These are phyloP conservation scores for Tritrichomonas foetus DNA, from an alignment of 208 protist species.

Conservation along the genomic window DNA sequence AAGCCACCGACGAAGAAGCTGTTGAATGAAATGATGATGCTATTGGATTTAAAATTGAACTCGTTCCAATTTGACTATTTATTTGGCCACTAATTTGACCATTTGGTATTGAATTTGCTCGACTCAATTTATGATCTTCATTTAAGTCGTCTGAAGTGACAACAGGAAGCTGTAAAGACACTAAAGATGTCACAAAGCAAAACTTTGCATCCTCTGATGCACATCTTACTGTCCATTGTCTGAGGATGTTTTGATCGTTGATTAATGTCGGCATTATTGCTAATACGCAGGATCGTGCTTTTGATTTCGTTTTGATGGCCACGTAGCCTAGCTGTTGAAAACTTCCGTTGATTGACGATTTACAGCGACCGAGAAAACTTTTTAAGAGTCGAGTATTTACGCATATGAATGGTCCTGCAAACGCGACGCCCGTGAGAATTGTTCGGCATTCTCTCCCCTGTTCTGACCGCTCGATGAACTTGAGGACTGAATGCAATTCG, in stretches of 20 bases:
- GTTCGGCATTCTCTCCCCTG: background rate
- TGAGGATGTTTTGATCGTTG: background rate
- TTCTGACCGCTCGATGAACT: background rate
- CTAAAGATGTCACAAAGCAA: background rate
- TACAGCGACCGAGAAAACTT: background rate
- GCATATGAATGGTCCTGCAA: background rate
- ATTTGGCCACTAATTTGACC: too few species aligned
- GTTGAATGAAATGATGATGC: too few species aligned
- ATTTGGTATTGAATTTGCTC: background rate
- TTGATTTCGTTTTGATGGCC: background rate
- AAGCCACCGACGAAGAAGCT: too few species aligned
- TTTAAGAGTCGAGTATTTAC: background rate
- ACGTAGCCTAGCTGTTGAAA: slow-evolving; percentile 10
- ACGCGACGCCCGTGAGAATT: background rate
- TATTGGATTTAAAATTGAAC: too few species aligned
- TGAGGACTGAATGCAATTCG: background rate
- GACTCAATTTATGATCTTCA: background rate
- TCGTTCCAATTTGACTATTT: too few species aligned
- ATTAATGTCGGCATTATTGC: background rate
- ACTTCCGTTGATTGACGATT: background rate
- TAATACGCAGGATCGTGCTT: background rate
- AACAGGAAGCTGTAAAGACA: background rate
- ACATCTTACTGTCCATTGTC: background rate
- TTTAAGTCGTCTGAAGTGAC: background rate
- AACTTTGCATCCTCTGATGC: background rate